phyloP scores from a whole-genome alignment of 208 protist genomes.

The Leishmania guyanensis region DNA sequence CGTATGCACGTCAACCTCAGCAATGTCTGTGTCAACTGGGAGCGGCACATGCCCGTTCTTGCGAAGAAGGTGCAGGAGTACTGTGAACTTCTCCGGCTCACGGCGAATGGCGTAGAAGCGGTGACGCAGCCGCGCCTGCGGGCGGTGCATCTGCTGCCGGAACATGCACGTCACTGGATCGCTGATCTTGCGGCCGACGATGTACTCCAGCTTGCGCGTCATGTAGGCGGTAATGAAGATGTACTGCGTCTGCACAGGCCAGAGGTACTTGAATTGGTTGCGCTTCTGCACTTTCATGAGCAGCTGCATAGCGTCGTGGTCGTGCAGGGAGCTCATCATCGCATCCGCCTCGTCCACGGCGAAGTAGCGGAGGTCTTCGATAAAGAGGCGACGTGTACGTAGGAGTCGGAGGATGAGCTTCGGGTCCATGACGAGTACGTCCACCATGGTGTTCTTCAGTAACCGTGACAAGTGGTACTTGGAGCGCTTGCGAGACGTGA shows the following conservation, averaged over 20 bases:
- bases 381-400: conserved; percentile 70
- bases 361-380: conserved; percentile 88
- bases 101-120: conserved; percentile 63
- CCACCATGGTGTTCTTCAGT: conserved; percentile 60
- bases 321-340: conserved; percentile 75
- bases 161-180: conserved; percentile 64
- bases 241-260: conserved; percentile 85
- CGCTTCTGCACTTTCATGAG: conserved; percentile 77
- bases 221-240: conserved; percentile 80
- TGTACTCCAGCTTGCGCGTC: conserved; percentile 74
- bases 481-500: conserved; percentile 67
- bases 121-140: conserved; percentile 52
- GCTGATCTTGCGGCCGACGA: conserved; percentile 59
- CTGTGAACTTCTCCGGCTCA: conserved; percentile 69
- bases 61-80: conserved; percentile 64
- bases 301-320: conserved; percentile 78
- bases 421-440: conserved; percentile 85
- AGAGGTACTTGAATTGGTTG: conserved; percentile 79
- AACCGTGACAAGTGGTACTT: conserved; percentile 70
- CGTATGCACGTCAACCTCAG: conserved; percentile 42
- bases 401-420: conserved; percentile 72
- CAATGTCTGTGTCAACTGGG: conserved; percentile 51
- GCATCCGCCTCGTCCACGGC: conserved; percentile 88
- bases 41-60: conserved; percentile 61
- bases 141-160: conserved; percentile 64